phyloP scores from a whole-genome alignment of 805 yeast genomes.

The Ogataea zsoltii region DNA sequence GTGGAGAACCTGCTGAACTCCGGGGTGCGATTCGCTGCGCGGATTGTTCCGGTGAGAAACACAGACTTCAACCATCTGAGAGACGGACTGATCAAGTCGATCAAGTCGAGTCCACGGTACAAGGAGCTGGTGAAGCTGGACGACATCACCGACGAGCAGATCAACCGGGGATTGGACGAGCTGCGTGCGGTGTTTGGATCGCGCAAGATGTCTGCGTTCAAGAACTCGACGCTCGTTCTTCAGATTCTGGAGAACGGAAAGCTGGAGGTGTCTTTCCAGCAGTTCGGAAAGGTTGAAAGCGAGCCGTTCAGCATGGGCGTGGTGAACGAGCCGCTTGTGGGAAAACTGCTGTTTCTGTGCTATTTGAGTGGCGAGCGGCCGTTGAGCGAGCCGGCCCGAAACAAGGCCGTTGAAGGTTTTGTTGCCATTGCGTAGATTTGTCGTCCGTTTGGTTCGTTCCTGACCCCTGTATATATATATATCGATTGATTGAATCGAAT shows the following conservation, averaged over 20 bases:
- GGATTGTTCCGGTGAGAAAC: constrained; percentile 84
- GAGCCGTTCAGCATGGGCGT: constrained; percentile 49
- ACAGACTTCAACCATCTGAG: constrained; percentile 88
- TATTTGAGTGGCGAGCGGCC: constrained; percentile 74
- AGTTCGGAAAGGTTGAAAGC: constrained; percentile 35
- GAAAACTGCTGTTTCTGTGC: constrained; percentile 69
- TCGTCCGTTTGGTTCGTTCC: neutral
- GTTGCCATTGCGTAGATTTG: constrained; percentile 11
- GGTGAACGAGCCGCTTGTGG: constrained; percentile 60
- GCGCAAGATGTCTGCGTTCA: constrained; percentile 70
- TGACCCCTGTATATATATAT: too few species aligned
- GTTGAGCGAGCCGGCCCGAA: constrained; percentile 44
- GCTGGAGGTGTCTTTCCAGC: constrained; percentile 45
- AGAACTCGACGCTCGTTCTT: constrained; percentile 66
- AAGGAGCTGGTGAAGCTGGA: constrained; percentile 46
- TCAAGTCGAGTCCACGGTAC: constrained; percentile 64
- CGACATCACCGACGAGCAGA: constrained; percentile 37
- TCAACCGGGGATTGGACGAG: constrained; percentile 58
- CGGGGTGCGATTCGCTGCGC: constrained; percentile 62
- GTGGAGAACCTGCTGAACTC: constrained; percentile 57
- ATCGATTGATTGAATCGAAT: too few species aligned
- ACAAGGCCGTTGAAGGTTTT: constrained; percentile 23
- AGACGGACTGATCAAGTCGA: constrained; percentile 85
- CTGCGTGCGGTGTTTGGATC: constrained; percentile 58
- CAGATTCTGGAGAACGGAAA: constrained; percentile 51